These are phyloP conservation scores for Cryptomeria japonica DNA, from an alignment of 75 land plant species.

Conservation along the genomic window DNA sequence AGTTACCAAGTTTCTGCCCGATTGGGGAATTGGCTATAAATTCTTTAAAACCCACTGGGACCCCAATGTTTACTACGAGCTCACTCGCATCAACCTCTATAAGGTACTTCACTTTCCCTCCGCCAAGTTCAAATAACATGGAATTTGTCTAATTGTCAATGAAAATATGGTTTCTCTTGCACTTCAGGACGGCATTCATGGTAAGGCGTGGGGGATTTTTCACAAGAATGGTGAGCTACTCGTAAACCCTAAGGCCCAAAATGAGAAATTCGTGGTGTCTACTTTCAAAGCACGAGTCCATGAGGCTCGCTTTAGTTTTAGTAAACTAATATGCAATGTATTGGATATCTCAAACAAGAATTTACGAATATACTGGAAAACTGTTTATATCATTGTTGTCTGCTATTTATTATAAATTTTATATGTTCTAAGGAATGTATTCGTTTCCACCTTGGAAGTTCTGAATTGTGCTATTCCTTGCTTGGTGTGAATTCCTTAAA, in stretches of 20 bases:
- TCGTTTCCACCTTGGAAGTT: neutral
- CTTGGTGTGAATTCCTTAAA: neutral
- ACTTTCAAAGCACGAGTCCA: neutral
- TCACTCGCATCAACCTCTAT: constrained; percentile 79
- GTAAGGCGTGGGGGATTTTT: constrained; percentile 67
- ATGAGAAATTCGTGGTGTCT: neutral
- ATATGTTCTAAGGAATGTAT: neutral
- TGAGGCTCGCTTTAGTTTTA: neutral
- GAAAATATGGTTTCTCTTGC: neutral
- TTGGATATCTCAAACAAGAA: neutral
- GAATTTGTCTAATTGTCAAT: neutral
- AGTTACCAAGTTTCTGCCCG: constrained; percentile 67
- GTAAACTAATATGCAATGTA: neutral
- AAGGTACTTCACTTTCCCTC: constrained; percentile 28
- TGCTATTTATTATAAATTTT: neutral
- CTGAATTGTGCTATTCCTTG: neutral
- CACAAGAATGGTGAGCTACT: constrained; percentile 39
- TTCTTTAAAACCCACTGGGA: constrained; percentile 70
- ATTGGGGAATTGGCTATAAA: constrained; percentile 80
- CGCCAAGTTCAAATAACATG: neutral
- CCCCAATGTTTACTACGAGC: constrained; percentile 41
- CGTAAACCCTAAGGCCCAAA: neutral
- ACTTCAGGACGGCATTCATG: constrained; percentile 57
- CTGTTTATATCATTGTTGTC: neutral
- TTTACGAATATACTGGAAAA: neutral